phyloP scores from a whole-genome alignment of 495 filamentous ascomycete species.

The Lophium mytilinum region DNA sequence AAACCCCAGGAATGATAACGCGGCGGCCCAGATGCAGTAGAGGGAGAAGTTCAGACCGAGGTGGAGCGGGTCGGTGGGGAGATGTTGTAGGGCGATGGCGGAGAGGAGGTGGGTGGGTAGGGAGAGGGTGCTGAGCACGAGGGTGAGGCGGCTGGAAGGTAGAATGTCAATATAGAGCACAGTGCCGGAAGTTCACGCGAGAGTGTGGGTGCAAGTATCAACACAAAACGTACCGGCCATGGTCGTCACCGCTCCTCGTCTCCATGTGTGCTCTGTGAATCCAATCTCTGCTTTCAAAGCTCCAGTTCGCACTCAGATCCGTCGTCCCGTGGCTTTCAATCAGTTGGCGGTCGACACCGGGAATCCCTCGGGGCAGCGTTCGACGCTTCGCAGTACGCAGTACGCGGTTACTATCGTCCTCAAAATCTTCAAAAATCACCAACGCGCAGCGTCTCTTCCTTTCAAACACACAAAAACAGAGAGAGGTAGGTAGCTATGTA shows the following conservation, averaged over 20 bases:
- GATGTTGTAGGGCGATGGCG: not conserved
- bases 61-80: constrained; percentile 5
- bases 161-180: not conserved
- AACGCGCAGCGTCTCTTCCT: too few relatives aligned
- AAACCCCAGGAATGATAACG: constrained; percentile 7
- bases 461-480: too few relatives aligned
- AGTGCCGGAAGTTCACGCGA: not conserved
- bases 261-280: not conserved
- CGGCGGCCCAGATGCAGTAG: constrained; percentile 11
- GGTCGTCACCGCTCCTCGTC: not conserved
- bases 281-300: too few relatives aligned
- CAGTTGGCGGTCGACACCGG: too few relatives aligned
- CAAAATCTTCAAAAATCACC: too few relatives aligned
- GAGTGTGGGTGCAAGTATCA: not conserved
- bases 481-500: too few relatives aligned
- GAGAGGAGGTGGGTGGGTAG: not conserved
- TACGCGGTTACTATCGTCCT: too few relatives aligned
- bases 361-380: too few relatives aligned
- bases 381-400: too few relatives aligned
- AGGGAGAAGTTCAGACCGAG: constrained; percentile 5
- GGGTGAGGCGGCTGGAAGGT: not conserved
- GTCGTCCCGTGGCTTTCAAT: too few relatives aligned
- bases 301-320: too few relatives aligned
- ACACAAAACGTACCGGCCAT: not conserved
- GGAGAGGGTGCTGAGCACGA: not conserved